Conservation (phyloP, 2,329 filamentous ascomycete genomes). For the Rosellinia necatrix region DNA sequence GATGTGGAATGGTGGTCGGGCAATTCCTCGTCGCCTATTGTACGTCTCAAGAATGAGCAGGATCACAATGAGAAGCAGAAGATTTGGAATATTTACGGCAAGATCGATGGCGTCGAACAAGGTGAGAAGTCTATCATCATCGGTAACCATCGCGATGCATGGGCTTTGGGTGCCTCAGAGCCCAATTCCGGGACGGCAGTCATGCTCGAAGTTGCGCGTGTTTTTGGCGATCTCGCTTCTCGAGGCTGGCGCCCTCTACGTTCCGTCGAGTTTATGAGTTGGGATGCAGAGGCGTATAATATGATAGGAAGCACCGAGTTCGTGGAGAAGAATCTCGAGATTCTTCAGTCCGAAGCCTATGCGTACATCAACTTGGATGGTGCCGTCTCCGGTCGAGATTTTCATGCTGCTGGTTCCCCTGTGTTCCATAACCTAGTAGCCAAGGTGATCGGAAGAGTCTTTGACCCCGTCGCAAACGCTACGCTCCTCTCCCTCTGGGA, state of each 20-base stretch:
- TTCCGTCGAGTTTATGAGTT: constrained; percentile 96
- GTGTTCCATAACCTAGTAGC: constrained; percentile 74
- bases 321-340: constrained; percentile 81
- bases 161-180: constrained; percentile 85
- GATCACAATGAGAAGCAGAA: constrained; percentile 81
- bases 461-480: constrained; percentile 72
- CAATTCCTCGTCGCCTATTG: constrained; percentile 71
- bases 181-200: constrained; percentile 88
- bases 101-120: constrained; percentile 84
- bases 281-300: constrained; percentile 95
- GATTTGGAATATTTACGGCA: constrained; percentile 90
- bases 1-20: constrained; percentile 88
- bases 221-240: constrained; percentile 77
- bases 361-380: constrained; percentile 92
- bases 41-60: constrained; percentile 84
- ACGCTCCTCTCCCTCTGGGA: constrained; percentile 80
- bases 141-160: constrained; percentile 91
- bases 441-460: constrained; percentile 74
- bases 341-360: constrained; percentile 73
- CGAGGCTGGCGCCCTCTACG: constrained; percentile 88
- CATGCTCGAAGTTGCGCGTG: constrained; percentile 84
- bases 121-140: constrained; percentile 82
- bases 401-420: constrained; percentile 81
- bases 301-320: constrained; percentile 92
- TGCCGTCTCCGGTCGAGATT: constrained; percentile 74